Conservation (phyloP, 345 rosid species). For the Camelina laxa region DNA sequence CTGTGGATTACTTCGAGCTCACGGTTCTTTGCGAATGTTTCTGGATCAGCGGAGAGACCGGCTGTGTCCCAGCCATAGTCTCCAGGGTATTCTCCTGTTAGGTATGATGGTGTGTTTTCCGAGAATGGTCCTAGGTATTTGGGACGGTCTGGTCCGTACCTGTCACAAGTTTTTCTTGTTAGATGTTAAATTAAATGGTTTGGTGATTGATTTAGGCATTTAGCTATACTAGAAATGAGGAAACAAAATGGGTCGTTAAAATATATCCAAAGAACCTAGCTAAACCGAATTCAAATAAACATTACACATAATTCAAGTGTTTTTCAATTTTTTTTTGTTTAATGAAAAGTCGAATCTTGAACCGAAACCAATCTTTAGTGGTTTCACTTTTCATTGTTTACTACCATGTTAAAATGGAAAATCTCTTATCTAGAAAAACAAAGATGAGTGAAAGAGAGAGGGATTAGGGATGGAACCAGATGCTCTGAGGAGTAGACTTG, state of each 20-base stretch:
- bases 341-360: too few relatives aligned
- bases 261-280: too few relatives aligned
- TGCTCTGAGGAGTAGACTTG: conserved; percentile 79
- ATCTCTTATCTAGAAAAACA: too few relatives aligned
- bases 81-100: conserved; percentile 55
- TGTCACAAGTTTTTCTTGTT: conserved; percentile 12
- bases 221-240: not conserved
- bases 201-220: not conserved
- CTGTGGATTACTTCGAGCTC: conserved; percentile 60
- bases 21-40: conserved; percentile 54
- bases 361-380: too few relatives aligned
- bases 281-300: too few relatives aligned
- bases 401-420: too few relatives aligned
- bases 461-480: conserved; percentile 56
- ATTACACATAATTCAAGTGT: too few relatives aligned
- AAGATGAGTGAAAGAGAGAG: not conserved
- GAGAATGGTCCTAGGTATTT: conserved; percentile 58
- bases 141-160: conserved; percentile 52
- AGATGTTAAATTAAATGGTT: not conserved
- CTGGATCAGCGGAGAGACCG: conserved; percentile 58
- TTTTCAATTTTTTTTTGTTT: too few relatives aligned
- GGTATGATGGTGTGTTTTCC: conserved; percentile 52
- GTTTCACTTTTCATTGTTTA: too few relatives aligned
- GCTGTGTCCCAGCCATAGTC: conserved; percentile 68
- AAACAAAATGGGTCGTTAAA: not conserved